Conservation (phyloP, 805 yeast genomes). For the Hanseniaspora valbyensis region DNA sequence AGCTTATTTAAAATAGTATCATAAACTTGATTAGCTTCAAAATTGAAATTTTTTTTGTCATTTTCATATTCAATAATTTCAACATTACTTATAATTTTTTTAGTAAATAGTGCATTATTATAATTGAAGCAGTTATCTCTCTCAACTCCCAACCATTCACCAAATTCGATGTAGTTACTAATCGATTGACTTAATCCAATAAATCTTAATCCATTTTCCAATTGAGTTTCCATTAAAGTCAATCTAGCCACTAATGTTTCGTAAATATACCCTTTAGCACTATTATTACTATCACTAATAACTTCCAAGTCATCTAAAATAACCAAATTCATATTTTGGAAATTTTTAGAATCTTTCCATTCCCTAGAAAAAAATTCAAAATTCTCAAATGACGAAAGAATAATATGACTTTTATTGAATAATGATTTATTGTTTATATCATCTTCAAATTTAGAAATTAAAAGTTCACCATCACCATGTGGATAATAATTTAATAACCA, state of each 20-base stretch:
- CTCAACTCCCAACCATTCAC: constrained; percentile 73
- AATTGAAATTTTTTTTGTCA: neutral
- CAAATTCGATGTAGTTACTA: constrained; percentile 65
- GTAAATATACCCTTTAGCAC: constrained; percentile 47
- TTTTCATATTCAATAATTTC: constrained; percentile 44
- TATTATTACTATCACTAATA: constrained; percentile 49
- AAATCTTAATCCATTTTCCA: constrained; percentile 48
- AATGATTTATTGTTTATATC: constrained; percentile 48
- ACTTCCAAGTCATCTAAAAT: constrained; percentile 52
- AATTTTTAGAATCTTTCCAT: constrained; percentile 68
- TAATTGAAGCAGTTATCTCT: constrained; percentile 58
- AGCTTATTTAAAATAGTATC: constrained; percentile 28
- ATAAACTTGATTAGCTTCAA: neutral
- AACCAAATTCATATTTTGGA: constrained; percentile 56
- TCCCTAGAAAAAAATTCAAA: constrained; percentile 63
- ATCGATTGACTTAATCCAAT: constrained; percentile 62
- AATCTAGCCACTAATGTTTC: constrained; percentile 64
- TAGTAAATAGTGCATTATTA: constrained; percentile 34
- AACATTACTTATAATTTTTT: constrained; percentile 45
- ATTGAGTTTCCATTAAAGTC: constrained; percentile 55
- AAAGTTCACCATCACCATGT: constrained; percentile 47
- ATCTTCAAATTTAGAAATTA: constrained; percentile 41
- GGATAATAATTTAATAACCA: constrained; percentile 46
- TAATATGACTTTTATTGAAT: constrained; percentile 50
- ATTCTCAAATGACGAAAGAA: constrained; percentile 69